Percentiles rank a stretch among this genome's conserved stretches.
Evolutionary conservation across 192 early-diverging fungal species (phyloP).

Genomic region (Coemansia sp.): DNA sequence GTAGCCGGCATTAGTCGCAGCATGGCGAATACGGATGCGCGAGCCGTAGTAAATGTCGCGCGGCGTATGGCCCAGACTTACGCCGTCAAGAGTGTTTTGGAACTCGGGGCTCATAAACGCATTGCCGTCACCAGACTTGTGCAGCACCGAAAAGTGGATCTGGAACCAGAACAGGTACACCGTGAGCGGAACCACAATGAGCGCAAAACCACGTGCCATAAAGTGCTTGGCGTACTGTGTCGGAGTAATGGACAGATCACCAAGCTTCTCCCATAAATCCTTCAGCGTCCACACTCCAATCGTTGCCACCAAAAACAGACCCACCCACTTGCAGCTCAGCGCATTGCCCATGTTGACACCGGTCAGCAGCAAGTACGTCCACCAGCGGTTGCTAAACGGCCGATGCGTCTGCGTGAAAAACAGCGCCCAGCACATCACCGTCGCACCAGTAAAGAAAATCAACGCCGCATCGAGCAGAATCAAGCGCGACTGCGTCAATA

Average conservation of each 20-base stretch:
- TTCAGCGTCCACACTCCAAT: constrained; percentile 81
- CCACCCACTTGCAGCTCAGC: constrained; percentile 90
- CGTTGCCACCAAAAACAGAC: constrained; percentile 82
- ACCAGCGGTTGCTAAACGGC: constrained; percentile 66
- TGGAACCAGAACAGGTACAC: constrained; percentile 85
- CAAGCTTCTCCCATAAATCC: constrained; percentile 85
- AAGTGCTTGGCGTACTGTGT: constrained; percentile 66
- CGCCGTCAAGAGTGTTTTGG: constrained; percentile 78
- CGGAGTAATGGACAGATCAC: constrained; percentile 63
- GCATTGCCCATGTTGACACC: constrained; percentile 75
- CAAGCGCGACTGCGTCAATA: constrained; percentile 85
- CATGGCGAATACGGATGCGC: constrained; percentile 48
- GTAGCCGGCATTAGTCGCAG: constrained; percentile 51
- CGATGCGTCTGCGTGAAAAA: constrained; percentile 36
- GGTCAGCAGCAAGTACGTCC: constrained; percentile 80
- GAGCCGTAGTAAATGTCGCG: constrained; percentile 55
- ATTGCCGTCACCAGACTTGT: constrained; percentile 83
- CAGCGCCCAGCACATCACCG: constrained; percentile 32
- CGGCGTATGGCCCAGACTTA: constrained; percentile 41
- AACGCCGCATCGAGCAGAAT: constrained; percentile 90
- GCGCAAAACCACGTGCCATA: constrained; percentile 72
- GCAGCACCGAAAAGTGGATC: constrained; percentile 84
- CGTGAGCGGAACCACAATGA: constrained; percentile 76
- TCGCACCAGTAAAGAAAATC: constrained; percentile 65
- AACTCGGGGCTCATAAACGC: constrained; percentile 88